Evolutionary conservation across 768 basidiomycete species (phyloP).

Genomic region (Mycena alexandri): DNA sequence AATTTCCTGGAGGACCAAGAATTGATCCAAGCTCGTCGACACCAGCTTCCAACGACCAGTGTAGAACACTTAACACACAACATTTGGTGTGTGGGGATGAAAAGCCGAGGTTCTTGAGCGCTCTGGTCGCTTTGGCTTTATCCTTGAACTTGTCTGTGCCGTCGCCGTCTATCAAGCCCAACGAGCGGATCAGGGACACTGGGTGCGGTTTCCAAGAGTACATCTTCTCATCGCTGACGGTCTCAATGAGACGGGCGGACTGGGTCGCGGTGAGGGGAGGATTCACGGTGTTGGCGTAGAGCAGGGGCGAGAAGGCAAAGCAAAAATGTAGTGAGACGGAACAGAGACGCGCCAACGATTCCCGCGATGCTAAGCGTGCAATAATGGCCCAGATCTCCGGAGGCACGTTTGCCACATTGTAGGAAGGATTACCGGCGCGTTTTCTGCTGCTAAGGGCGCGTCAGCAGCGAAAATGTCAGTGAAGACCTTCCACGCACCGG

Average conservation of each 20-base stretch:
- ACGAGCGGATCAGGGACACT: not conserved
- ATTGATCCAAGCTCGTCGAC: slow-evolving; percentile 14
- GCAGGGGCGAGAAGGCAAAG: not conserved
- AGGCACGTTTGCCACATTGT: not conserved
- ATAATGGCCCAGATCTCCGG: slow-evolving; percentile 4
- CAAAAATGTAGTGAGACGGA: slow-evolving; percentile 23
- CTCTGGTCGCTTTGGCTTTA: not conserved
- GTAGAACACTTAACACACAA: slow-evolving; percentile 10
- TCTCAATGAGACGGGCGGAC: slow-evolving; percentile 3
- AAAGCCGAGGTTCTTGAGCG: not conserved
- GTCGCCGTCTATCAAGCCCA: not conserved
- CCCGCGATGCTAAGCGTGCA: slow-evolving; percentile 64
- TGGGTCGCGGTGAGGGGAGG: slow-evolving; percentile 1
- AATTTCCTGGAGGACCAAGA: slow-evolving; percentile 1
- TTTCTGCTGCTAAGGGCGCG: not conserved
- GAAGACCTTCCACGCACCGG: not conserved
- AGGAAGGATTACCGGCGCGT: no score
- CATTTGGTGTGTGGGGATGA: not conserved
- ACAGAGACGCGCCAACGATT: slow-evolving; percentile 9
- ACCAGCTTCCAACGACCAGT: slow-evolving; percentile 18
- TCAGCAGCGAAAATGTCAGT: no score
- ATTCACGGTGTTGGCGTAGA: slow-evolving; percentile 18
- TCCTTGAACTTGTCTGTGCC: not conserved
- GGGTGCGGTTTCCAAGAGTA: slow-evolving; percentile 6
- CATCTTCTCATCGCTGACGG: not conserved